Percentiles rank a stretch among this genome's conserved stretches.
These are phyloP conservation scores for Globisporangium paroecandrum DNA, from an alignment of 352 stramenopile species.

Conservation along the genomic window DNA sequence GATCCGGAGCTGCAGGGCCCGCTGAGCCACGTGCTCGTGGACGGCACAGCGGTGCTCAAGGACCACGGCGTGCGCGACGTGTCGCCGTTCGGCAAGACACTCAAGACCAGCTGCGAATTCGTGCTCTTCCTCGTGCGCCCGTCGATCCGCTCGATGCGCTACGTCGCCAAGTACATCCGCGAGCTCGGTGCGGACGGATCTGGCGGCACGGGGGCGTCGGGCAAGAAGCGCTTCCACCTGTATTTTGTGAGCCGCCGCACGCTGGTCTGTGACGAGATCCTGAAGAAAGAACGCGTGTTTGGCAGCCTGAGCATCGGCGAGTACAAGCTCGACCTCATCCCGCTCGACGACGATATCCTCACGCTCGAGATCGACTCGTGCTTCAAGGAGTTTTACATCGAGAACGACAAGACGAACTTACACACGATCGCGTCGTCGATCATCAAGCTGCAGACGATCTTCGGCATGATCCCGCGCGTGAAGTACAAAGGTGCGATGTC, in stretches of 20 bases:
- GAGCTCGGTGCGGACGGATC: slow-evolving; percentile 44
- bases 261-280: slow-evolving; percentile 88
- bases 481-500: slow-evolving; percentile 92
- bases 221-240: slow-evolving; percentile 82
- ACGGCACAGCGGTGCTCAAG: slow-evolving; percentile 81
- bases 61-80: slow-evolving; percentile 86
- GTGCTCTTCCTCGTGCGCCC: slow-evolving; percentile 89
- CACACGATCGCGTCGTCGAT: slow-evolving; percentile 87
- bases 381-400: slow-evolving; percentile 85
- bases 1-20: slow-evolving; percentile 79
- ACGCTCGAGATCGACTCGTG: slow-evolving; percentile 90
- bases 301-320: slow-evolving; percentile 84
- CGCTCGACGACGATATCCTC: slow-evolving; percentile 93
- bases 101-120: slow-evolving; percentile 83
- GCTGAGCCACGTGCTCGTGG: slow-evolving; percentile 84
- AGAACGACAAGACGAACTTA: slow-evolving; percentile 87
- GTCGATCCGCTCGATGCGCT: slow-evolving; percentile 67
- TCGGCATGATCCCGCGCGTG: slow-evolving; percentile 91
- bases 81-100: slow-evolving; percentile 71
- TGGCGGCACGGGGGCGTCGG: slow-evolving; percentile 1
- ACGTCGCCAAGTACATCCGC: slow-evolving; percentile 77
- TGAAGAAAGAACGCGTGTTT: slow-evolving; percentile 90
- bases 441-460: slow-evolving; percentile 92
- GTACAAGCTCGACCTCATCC: slow-evolving; percentile 94
- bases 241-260: slow-evolving; percentile 91